These are phyloP conservation scores for Harringtonia lauricola DNA, from an alignment of 2,329 filamentous ascomycete species.

Conservation along the genomic window DNA sequence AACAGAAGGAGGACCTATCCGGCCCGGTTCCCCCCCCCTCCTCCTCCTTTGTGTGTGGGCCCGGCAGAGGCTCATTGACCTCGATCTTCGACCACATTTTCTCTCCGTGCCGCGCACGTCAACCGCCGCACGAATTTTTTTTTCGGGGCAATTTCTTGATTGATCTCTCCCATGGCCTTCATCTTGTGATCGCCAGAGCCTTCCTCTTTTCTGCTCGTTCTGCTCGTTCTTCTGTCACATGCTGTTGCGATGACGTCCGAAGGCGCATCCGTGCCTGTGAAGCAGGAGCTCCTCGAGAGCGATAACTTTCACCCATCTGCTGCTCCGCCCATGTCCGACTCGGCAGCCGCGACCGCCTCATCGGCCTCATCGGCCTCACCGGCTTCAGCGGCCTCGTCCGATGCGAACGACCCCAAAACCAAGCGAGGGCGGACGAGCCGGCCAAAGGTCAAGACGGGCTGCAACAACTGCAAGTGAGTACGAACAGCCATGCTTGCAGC, in stretches of 20 bases:
- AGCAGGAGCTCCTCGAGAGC: too few species aligned
- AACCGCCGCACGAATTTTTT: too few species aligned
- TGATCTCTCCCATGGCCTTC: too few species aligned
- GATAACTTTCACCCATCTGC: neutral
- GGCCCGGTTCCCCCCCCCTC: too few species aligned
- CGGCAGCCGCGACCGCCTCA: neutral
- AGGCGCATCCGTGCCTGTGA: neutral
- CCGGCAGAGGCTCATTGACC: too few species aligned
- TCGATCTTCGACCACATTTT: too few species aligned
- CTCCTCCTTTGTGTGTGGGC: neutral
- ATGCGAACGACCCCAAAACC: neutral
- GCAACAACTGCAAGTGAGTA: constrained; percentile 57
- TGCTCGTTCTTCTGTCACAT: neutral
- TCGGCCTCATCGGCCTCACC: too few species aligned
- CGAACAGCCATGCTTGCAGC: neutral
- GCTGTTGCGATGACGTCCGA: neutral
- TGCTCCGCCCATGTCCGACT: too few species aligned
- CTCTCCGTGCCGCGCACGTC: neutral
- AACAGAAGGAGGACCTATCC: too few species aligned
- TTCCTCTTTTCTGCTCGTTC: too few species aligned
- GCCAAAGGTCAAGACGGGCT: constrained; percentile 56
- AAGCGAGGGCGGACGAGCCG: constrained; percentile 41
- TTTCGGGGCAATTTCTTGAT: too few species aligned
- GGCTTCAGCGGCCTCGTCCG: neutral
- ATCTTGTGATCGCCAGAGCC: too few species aligned